Evolutionary conservation across 2,329 filamentous ascomycete species (phyloP), one percentile per base, ranked within the genome.

Genomic region (Metarhizium sp.): DNA sequence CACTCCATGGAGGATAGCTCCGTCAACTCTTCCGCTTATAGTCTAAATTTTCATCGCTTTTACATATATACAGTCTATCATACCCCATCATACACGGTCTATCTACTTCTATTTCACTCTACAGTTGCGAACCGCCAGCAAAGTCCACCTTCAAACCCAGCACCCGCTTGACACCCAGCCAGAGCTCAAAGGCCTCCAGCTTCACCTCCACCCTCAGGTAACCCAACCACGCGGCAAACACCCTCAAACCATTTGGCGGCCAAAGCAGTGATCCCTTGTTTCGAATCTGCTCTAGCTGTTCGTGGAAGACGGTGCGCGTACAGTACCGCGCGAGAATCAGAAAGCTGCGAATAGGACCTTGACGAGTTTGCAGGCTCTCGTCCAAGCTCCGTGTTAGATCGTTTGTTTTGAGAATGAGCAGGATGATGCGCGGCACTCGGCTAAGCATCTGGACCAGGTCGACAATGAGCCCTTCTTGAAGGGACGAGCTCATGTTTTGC

Each of bases 371-470:
- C 42, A 95, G 76, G 66, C 87, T 92, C 75, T 99, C 94, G 68
- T 99, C 94, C 18, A 99, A 80, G 63, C 87, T 94, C 60, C 94
- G 85, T 16, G 94, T 99, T 43, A 99, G 76, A 72, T 99, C 94
- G 69, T 99, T 99, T 2, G 94, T 99, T 75, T 99, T 99, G 59
- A 99, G 79, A 61, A 99, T 97, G 32, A 99, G 77, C 13, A 99
- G 78, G 54, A 99, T 96, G 60, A 99, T 90, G 48, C 91, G 79
- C 0, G 94, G 94, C 6, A 99, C 92, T 63, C 90, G 84, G 50
- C 90, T 90, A 5, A 99, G 81, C 61, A 99, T 77, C 61, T 92
- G 86, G 7, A 99, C 90, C 6, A 99, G 78, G 64, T 96, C 87
- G 58, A 88, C 88, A 42, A 99, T 78, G 68, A 99, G 81, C 10